These are phyloP conservation scores for Mortierella alpina DNA, from an alignment of 192 early-diverging fungal genomes.

Conservation along the genomic window DNA sequence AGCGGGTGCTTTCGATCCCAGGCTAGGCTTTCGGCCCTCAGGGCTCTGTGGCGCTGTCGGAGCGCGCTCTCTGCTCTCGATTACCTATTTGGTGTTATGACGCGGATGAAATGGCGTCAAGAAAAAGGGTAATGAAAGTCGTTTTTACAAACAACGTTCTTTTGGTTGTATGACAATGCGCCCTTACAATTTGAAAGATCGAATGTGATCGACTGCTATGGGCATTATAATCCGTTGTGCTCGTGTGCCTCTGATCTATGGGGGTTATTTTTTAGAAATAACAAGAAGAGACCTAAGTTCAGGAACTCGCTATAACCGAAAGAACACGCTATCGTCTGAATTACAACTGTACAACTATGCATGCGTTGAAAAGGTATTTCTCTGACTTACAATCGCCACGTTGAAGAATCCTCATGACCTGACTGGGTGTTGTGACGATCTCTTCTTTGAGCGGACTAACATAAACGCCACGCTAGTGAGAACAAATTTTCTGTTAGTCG, in stretches of 20 bases:
- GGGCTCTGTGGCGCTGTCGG: constrained; percentile 24
- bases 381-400: constrained; percentile 72
- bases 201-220: constrained; percentile 94
- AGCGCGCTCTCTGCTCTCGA: constrained; percentile 44
- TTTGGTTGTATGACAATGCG: neutral
- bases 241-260: constrained; percentile 81
- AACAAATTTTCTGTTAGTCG: neutral
- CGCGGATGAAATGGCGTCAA: neutral
- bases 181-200: constrained; percentile 87
- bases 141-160: neutral
- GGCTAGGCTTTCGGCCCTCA: constrained; percentile 18
- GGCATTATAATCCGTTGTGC: constrained; percentile 93
- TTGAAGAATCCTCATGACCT: constrained; percentile 81
- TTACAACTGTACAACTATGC: no score
- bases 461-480: constrained; percentile 73
- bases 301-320: neutral
- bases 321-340: neutral
- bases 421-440: constrained; percentile 73
- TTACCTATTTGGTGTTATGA: constrained; percentile 13
- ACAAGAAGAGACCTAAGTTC: neutral
- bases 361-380: no score
- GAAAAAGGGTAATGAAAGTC: neutral
- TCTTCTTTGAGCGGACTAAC: constrained; percentile 78
- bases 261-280: neutral
- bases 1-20: constrained; percentile 25